Conservation (phyloP, 2,329 filamentous ascomycete genomes). For the Colletotrichum higginsianum region DNA sequence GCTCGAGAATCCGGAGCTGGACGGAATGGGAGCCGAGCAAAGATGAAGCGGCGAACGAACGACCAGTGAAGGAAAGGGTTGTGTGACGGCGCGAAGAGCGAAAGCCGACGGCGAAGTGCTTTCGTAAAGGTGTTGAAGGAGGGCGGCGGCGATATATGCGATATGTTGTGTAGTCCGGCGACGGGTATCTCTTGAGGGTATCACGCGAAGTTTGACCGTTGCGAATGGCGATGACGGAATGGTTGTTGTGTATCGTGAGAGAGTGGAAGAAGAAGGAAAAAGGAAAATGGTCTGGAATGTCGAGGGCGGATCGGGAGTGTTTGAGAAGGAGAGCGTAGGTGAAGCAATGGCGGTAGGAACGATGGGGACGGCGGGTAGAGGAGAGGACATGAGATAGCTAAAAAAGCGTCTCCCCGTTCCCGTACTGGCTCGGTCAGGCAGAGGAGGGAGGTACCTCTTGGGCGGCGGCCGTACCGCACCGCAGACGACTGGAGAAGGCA, state of each 20-base stretch:
- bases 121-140: not conserved
- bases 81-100: not conserved
- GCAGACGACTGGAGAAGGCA: slow-evolving; percentile 13
- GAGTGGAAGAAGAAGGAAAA: slow-evolving; percentile 7
- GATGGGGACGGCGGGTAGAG: slow-evolving; percentile 31
- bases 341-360: slow-evolving; percentile 35
- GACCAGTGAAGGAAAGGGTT: not conserved
- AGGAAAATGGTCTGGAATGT: slow-evolving; percentile 3
- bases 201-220: slow-evolving; percentile 4
- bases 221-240: not conserved
- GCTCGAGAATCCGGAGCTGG: not conserved
- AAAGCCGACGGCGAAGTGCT: slow-evolving; percentile 5
- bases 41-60: slow-evolving; percentile 11
- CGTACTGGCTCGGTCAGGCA: not conserved
- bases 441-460: slow-evolving; percentile 6
- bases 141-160: slow-evolving; percentile 3
- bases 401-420: slow-evolving; percentile 21
- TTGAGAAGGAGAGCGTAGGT: slow-evolving; percentile 26
- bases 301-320: slow-evolving; percentile 19
- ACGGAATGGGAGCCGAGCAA: not conserved
- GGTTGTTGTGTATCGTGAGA: not conserved
- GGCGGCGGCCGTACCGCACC: slow-evolving; percentile 20
- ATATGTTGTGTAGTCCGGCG: not conserved
- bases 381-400: slow-evolving; percentile 39
- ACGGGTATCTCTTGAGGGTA: not conserved